These are phyloP conservation scores for Spergularia bocconei DNA, from an alignment of 148 eudicot species.

Conservation along the genomic window DNA sequence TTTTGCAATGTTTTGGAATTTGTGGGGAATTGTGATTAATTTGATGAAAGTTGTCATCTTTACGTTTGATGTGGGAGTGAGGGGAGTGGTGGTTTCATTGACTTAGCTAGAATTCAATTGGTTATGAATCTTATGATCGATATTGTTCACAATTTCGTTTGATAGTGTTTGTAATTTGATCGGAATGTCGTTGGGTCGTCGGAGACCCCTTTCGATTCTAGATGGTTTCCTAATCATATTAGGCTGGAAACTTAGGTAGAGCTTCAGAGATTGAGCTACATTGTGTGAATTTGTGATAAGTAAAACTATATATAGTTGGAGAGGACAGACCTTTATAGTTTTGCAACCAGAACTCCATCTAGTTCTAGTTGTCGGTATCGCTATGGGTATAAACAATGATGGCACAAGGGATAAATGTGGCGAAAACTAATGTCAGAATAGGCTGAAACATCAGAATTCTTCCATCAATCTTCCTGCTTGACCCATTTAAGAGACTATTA, in stretches of 20 bases:
- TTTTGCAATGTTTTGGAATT: constrained; percentile 4
- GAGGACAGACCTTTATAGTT: background rate
- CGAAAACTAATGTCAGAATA: background rate
- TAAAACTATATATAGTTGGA: background rate
- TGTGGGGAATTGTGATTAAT: background rate
- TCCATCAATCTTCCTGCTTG: background rate
- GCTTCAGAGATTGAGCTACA: background rate
- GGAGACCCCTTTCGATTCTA: too few species aligned
- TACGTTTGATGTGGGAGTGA: background rate
- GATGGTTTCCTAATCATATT: too few species aligned
- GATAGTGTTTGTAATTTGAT: background rate
- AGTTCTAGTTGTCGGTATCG: background rate
- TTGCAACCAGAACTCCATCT: background rate
- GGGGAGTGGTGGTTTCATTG: background rate
- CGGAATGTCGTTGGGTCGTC: too few species aligned
- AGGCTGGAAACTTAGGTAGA: too few species aligned
- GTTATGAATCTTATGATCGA: background rate
- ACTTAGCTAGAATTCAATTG: background rate
- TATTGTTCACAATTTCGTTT: background rate
- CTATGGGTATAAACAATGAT: background rate
- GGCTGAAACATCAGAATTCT: background rate
- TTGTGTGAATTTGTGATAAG: background rate
- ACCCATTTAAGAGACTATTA: too few species aligned
- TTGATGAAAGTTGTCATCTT: background rate
- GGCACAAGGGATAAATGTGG: background rate